A percentile compares a stretch with the other conserved stretches of the same genome.
Evolutionary conservation across 805 yeast genomes (phyloP).

Genomic region (Metschnikowia reukaufii): DNA sequence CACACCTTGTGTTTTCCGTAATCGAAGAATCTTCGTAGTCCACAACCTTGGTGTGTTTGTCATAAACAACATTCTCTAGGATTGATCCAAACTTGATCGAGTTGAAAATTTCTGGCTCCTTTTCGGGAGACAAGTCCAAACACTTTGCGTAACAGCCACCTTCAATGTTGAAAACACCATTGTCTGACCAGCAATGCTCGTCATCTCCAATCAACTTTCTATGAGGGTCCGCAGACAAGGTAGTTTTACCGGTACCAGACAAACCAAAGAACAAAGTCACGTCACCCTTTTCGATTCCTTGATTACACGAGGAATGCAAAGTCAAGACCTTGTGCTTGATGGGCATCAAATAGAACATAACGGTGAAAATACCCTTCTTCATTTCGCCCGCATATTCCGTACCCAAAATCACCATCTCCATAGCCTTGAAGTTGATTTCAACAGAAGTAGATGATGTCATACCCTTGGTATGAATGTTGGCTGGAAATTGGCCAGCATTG

Average conservation of each 20-base stretch:
- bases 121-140: slow-evolving; percentile 81
- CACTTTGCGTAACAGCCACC: slow-evolving; percentile 99
- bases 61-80: slow-evolving; percentile 88
- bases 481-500: slow-evolving; percentile 99
- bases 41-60: slow-evolving; percentile 73
- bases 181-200: slow-evolving; percentile 99
- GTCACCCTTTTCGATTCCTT: slow-evolving; percentile 77
- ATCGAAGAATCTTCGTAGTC: slow-evolving; percentile 79
- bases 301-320: slow-evolving; percentile 92
- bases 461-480: slow-evolving; percentile 92
- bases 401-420: slow-evolving; percentile 99
- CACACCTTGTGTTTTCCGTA: slow-evolving; percentile 98
- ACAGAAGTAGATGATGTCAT: slow-evolving; percentile 96
- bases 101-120: slow-evolving; percentile 96
- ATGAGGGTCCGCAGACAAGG: slow-evolving; percentile 93
- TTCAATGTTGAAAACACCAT: slow-evolving; percentile 98
- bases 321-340: slow-evolving; percentile 88
- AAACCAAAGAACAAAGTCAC: slow-evolving; percentile 95
- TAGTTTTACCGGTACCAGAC: slow-evolving; percentile 98
- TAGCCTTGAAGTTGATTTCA: slow-evolving; percentile 92
- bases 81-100: slow-evolving; percentile 94
- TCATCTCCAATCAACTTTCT: slow-evolving; percentile 96
- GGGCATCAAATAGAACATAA: slow-evolving; percentile 98
- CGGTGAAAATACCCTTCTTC: slow-evolving; percentile 99
- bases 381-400: slow-evolving; percentile 99